phyloP scores from a whole-genome alignment of 2,329 filamentous ascomycete genomes.

The Paecilomyces fulvus region DNA sequence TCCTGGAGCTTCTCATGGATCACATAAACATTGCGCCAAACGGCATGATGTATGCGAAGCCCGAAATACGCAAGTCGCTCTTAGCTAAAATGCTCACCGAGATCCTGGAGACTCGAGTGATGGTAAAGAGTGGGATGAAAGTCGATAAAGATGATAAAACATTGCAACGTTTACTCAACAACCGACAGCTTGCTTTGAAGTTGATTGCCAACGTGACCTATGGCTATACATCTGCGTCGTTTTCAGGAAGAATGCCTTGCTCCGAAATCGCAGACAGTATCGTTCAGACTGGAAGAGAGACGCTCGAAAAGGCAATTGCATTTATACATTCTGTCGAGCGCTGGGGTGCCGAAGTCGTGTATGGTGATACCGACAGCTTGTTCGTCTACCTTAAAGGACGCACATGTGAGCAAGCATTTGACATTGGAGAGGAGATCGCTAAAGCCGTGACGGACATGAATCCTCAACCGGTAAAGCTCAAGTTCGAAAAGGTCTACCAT shows the following conservation, averaged over 20 bases:
- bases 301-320: slow-evolving; percentile 85
- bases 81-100: slow-evolving; percentile 95
- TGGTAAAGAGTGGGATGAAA: slow-evolving; percentile 98
- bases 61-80: slow-evolving; percentile 77
- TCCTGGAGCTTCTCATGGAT: slow-evolving; percentile 71
- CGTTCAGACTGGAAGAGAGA: slow-evolving; percentile 91
- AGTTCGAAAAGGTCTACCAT: slow-evolving; percentile 97
- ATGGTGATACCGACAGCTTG: slow-evolving; percentile 92
- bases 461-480: slow-evolving; percentile 84
- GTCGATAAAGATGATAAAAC: slow-evolving; percentile 78
- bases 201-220: slow-evolving; percentile 98
- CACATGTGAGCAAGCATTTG: slow-evolving; percentile 80
- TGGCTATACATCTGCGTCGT: slow-evolving; percentile 92
- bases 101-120: slow-evolving; percentile 89
- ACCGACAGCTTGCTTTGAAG: slow-evolving; percentile 87
- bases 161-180: slow-evolving; percentile 81
- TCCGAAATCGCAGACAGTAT: slow-evolving; percentile 97
- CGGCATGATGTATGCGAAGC: slow-evolving; percentile 89
- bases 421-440: slow-evolving; percentile 86
- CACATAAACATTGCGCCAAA: slow-evolving; percentile 91
- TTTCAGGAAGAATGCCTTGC: slow-evolving; percentile 95
- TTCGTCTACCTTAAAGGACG: slow-evolving; percentile 86
- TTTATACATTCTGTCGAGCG: slow-evolving; percentile 77
- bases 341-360: slow-evolving; percentile 95
- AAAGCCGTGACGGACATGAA: slow-evolving; percentile 81